phyloP scores from a whole-genome alignment of 305 asterid genomes.

The Solanum chacoense region DNA sequence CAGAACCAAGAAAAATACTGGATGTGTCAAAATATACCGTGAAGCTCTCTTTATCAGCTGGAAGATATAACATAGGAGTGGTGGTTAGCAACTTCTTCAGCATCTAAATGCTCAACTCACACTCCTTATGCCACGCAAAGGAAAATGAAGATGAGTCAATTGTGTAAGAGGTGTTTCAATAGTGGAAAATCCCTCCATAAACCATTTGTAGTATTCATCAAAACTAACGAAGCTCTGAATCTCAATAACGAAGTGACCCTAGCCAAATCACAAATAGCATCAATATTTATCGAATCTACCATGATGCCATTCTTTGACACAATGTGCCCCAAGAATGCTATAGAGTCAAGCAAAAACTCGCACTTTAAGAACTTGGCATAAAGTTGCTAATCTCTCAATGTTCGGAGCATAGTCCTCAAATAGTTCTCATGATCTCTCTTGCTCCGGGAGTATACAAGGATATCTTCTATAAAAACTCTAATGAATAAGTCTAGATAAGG shows the following conservation, averaged over 20 bases:
- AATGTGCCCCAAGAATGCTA: background rate
- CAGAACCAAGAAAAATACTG: background rate
- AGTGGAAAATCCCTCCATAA: background rate
- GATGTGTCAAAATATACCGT: background rate
- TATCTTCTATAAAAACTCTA: background rate
- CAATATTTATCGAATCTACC: background rate
- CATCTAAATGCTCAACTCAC: background rate
- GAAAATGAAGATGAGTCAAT: background rate
- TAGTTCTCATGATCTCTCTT: background rate
- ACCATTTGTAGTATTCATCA: background rate
- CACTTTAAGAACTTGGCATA: background rate
- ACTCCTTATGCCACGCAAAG: background rate
- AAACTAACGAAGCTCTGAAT: background rate
- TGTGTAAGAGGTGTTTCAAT: background rate
- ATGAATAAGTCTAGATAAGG: too few relatives aligned
- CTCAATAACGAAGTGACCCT: background rate
- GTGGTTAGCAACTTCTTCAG: background rate
- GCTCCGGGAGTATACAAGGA: background rate
- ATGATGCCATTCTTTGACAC: background rate
- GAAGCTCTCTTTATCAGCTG: background rate
- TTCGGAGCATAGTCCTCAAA: background rate
- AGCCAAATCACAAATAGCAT: background rate
- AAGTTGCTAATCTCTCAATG: background rate
- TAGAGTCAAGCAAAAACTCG: background rate
- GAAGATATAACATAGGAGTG: background rate